Evolutionary conservation across 495 filamentous ascomycete species (phyloP), one percentile per base, ranked within the genome.

Genomic region (Aspergillus biplanus): DNA sequence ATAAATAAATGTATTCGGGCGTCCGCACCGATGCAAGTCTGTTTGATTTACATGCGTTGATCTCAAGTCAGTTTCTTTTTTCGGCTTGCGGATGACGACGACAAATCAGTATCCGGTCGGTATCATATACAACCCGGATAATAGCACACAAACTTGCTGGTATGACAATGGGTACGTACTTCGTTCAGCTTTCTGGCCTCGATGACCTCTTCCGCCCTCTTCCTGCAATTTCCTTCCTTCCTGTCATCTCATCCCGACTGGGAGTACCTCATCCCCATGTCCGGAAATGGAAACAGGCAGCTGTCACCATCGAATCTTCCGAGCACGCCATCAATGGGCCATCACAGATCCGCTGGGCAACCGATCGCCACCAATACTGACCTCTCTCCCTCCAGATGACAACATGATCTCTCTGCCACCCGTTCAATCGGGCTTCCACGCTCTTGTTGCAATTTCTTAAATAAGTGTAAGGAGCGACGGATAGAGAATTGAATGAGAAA

Each of bases 321-420:
- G 61, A 78, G 69, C 75, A 75, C 73, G 73, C 67, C 72, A 76
- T 72, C 64, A 61, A 65, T 44, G 63, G 63, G 58, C 35, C 21
- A 27, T 27, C 21, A 27, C 21, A 27, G 21, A 27, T 27, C 21
- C 21, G 21, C 21, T 2, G 21, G 39, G n/a, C 39, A 15, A 15
- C 39, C 58, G 39, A 55, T 48, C 56, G 33, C 58, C 52, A 18
- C 48, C 21, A 53, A 37, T 44, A 52, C 21, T 12, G 34, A 8
- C 32, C 52, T 33, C 33, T 8, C 33, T 42, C 52, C 52, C 33
- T 8, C 33, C 33, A 33, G 6, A 16, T 44, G 39, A 44, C 39
- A 44, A 44, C 39, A 44, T 44, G 21, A 11, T 44, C 6, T 44
- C 8, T 44, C 8, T 6, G 6, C 39, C 8, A 4, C 39, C 39